Evolutionary conservation across 306 rosid genomes (phyloP), one percentile per base, ranked within the genome.

Genomic region (Quillaja saponaria): DNA sequence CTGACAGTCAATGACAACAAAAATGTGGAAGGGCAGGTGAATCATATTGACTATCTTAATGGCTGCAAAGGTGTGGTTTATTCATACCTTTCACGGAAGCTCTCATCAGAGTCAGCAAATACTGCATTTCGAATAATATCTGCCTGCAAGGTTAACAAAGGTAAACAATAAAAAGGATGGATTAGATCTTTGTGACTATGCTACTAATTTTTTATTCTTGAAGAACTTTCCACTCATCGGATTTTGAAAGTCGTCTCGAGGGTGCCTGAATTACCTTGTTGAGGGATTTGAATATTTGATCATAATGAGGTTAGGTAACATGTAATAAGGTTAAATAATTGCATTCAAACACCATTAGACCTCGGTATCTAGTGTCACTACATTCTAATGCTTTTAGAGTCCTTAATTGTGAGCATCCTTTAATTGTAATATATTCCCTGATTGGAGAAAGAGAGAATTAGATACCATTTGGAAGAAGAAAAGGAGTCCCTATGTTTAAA

Each of bases 121-220:
- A 66, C 84, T 52, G 87, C 86, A 52, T 85, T 83, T 75, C 91
- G 97, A 55, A 80, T 89, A 83, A 66, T 94, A 55, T 94, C 97
- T 53, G 83, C 99, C 45, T 94, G 99, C 87, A 94, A 89, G 78
- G 96, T 85, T 68, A 94, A 89, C 83, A 94, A 94, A 94, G 99
- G 99, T 89, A 25, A 2, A 4, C 31, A 1, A 25, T 25, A 25
- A 1, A 25, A 25, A 25, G 31, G 31, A 1, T 25, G 31, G 4
- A 25, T 25, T 25, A 25, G 31, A 25, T 25, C 31, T 4, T 25
- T 4, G 31, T 25, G 4, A 25, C 31, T 25, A 25, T 25, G 31
- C 31, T 25, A 4, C 31, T 44, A 48, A 28, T 56, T 74, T 33
- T 42, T 50, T 70, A 48, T 64, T 39, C 31, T 2, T 31, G 18